Percentiles rank a stretch among this genome's conserved stretches.
Evolutionary conservation across 1,139 yeast genomes (phyloP).

Genomic region (Dujonia santamariae): DNA sequence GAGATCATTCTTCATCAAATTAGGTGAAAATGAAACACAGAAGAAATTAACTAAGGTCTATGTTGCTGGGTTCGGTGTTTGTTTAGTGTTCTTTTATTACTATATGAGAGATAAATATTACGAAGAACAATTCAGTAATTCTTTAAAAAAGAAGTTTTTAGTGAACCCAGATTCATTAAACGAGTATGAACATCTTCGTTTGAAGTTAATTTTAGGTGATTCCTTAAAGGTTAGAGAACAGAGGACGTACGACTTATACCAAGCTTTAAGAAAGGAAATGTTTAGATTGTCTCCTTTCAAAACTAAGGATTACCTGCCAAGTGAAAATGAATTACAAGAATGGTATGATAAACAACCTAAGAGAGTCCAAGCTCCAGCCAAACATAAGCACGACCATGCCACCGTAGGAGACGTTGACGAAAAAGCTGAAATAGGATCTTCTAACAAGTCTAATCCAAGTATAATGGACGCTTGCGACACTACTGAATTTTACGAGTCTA

Average conservation of each 20-base stretch:
- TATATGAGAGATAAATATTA: constrained; percentile 66
- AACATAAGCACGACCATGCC: constrained; percentile 14
- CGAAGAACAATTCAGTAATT: constrained; percentile 60
- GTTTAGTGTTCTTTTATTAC: constrained; percentile 58
- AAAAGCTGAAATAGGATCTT: constrained; percentile 8
- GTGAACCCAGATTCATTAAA: constrained; percentile 38
- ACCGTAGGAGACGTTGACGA: constrained; percentile 4
- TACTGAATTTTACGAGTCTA: constrained; percentile 72
- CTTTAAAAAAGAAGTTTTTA: constrained; percentile 40
- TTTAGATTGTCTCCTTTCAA: constrained; percentile 33
- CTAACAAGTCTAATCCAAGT: constrained; percentile 32
- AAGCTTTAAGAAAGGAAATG: constrained; percentile 50
- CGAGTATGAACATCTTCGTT: constrained; percentile 62
- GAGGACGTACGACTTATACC: constrained; percentile 50
- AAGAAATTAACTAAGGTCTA: constrained; percentile 46
- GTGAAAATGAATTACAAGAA: constrained; percentile 46
- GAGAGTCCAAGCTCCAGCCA: constrained; percentile 20
- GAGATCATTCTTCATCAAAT: constrained; percentile 39
- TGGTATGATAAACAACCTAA: constrained; percentile 43
- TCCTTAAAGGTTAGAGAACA: constrained; percentile 55
- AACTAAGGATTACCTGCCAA: constrained; percentile 22
- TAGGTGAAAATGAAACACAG: constrained; percentile 36
- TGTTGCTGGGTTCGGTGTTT: constrained; percentile 53
- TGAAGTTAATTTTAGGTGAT: constrained; percentile 52
- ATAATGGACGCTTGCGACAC: constrained; percentile 77